Evolutionary conservation across 805 yeast species (phyloP).

Genomic region (Wickerhamomyces silvicola): DNA sequence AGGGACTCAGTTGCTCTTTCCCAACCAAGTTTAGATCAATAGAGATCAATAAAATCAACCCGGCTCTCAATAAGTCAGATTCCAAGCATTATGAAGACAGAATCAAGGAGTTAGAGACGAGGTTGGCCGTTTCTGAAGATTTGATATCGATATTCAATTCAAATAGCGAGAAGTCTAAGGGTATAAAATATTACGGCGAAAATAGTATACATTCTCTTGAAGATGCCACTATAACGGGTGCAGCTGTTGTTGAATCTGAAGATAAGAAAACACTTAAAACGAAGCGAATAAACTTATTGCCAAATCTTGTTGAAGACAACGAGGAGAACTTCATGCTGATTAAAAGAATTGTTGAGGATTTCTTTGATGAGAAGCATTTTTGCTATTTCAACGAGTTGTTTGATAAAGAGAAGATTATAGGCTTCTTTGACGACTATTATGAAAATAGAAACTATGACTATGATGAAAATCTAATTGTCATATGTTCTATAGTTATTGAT

Average conservation of each 20-base stretch:
- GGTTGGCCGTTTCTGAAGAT: conserved; percentile 13
- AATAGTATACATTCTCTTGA: conserved; percentile 11
- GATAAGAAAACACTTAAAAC: not conserved
- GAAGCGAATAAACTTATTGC: conserved; percentile 7
- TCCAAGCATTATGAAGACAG: conserved; percentile 4
- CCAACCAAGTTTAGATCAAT: conserved; percentile 21
- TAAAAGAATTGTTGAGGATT: conserved; percentile 5
- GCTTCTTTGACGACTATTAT: conserved; percentile 8
- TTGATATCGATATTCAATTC: conserved; percentile 20
- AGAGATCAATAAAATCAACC: conserved; percentile 7
- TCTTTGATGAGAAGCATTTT: conserved; percentile 9
- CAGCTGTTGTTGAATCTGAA: not conserved
- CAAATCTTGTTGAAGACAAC: conserved; percentile 5
- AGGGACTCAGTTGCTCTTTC: conserved; percentile 12
- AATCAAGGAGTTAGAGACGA: conserved; percentile 16
- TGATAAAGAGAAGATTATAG: conserved; percentile 7
- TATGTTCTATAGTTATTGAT: conserved; percentile 16
- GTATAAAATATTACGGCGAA: conserved; percentile 8
- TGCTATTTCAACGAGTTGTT: conserved; percentile 13
- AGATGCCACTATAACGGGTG: conserved; percentile 2
- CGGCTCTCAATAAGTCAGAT: not conserved
- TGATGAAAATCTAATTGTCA: conserved; percentile 16
- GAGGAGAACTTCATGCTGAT: conserved; percentile 8
- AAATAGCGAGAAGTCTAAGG: not conserved
- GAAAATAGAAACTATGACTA: conserved; percentile 6